Conservation (phyloP, 306 rosid species). For the Mimosa bimucronata region DNA sequence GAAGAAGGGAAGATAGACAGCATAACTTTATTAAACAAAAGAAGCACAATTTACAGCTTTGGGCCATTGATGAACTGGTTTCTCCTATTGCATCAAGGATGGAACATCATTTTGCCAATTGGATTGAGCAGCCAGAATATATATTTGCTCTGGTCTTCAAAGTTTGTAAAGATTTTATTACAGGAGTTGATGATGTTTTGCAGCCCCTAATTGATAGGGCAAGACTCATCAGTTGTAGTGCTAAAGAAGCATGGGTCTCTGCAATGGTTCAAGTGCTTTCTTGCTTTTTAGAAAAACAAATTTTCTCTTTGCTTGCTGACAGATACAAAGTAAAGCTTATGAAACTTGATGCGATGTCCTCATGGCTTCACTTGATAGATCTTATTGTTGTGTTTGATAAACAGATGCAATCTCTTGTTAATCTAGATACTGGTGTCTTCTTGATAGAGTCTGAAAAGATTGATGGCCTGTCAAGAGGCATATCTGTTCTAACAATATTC, state of each 20-base stretch:
- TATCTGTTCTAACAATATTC: slow-evolving; percentile 63
- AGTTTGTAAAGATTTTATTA: slow-evolving; percentile 61
- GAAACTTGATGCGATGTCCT: slow-evolving; percentile 53
- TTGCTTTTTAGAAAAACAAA: slow-evolving; percentile 58
- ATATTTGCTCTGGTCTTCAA: slow-evolving; percentile 68
- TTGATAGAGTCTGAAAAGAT: slow-evolving; percentile 50
- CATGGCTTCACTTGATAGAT: slow-evolving; percentile 77
- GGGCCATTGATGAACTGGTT: slow-evolving; percentile 79
- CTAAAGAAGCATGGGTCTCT: slow-evolving; percentile 80
- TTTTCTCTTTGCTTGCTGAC: slow-evolving; percentile 58
- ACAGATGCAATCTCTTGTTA: slow-evolving; percentile 62
- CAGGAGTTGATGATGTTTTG: slow-evolving; percentile 74
- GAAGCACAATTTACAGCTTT: slow-evolving; percentile 51
- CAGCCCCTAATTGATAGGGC: slow-evolving; percentile 82
- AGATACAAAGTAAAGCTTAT: slow-evolving; percentile 51
- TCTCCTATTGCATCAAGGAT: slow-evolving; percentile 75
- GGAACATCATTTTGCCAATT: slow-evolving; percentile 71
- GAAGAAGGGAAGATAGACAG: slow-evolving; percentile 58
- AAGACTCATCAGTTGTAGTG: slow-evolving; percentile 67
- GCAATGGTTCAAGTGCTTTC: slow-evolving; percentile 73
- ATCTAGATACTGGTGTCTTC: slow-evolving; percentile 50
- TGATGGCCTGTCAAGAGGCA: slow-evolving; percentile 51
- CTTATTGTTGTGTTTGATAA: slow-evolving; percentile 61
- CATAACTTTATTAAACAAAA: slow-evolving; percentile 42
- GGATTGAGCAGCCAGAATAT: slow-evolving; percentile 76